Conservation (phyloP, 371 early-diverging fungal species). For the Sporodiniella umbellata region DNA sequence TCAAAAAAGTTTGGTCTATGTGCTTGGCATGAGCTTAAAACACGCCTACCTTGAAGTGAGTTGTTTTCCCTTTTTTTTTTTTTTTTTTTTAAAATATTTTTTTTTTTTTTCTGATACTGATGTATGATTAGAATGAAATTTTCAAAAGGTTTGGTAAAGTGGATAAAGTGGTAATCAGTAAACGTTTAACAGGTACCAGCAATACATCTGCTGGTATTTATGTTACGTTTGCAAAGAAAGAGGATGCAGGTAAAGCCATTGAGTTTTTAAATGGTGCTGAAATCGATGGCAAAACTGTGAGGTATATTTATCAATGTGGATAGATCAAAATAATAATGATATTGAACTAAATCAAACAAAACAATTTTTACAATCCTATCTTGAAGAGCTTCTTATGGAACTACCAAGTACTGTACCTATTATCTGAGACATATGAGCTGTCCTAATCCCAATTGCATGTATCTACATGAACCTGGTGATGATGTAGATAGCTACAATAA, state of each 20-base stretch:
- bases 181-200: slow-evolving; percentile 52
- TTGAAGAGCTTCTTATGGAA: slow-evolving; percentile 78
- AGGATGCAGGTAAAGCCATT: slow-evolving; percentile 90
- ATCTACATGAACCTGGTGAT: slow-evolving; percentile 85
- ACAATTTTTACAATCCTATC: background rate
- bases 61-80: slow-evolving; percentile 18
- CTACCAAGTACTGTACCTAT: slow-evolving; percentile 89
- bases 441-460: slow-evolving; percentile 81
- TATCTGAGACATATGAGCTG: slow-evolving; percentile 78
- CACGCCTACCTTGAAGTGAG: slow-evolving; percentile 84
- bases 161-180: slow-evolving; percentile 81
- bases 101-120: too few species aligned
- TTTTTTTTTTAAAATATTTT: too few species aligned
- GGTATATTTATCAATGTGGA: too few species aligned
- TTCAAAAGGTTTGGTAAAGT: slow-evolving; percentile 97
- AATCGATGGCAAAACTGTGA: slow-evolving; percentile 80
- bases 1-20: slow-evolving; percentile 95
- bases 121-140: slow-evolving; percentile 64
- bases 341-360: background rate
- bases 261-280: slow-evolving; percentile 87
- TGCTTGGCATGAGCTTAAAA: slow-evolving; percentile 85
- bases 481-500: slow-evolving; percentile 71
- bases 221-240: slow-evolving; percentile 84
- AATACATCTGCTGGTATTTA: slow-evolving; percentile 74
- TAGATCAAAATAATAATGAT: background rate